These are phyloP conservation scores for Starmerella ratchasimensis DNA, from an alignment of 805 yeast species.

Conservation along the genomic window DNA sequence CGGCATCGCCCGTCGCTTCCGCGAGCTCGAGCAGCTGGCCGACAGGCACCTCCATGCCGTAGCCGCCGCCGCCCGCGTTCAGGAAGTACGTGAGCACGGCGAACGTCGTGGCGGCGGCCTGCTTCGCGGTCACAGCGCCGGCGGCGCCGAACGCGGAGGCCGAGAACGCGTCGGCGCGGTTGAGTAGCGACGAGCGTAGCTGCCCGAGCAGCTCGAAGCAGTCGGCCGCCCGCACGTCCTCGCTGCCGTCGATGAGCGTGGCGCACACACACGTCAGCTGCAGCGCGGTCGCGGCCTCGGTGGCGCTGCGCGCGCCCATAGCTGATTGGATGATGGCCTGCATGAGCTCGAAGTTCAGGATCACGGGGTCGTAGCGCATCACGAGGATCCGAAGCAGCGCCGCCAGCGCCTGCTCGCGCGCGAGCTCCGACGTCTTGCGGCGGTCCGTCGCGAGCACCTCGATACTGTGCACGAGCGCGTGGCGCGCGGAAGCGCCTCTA, in stretches of 20 bases:
- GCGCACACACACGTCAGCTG: constrained; percentile 23
- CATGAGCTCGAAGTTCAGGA: constrained; percentile 17
- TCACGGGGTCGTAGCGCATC: constrained; percentile 24
- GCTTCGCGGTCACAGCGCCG: constrained; percentile 4
- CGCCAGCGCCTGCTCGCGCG: constrained; percentile 25
- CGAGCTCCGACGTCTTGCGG: constrained; percentile 23
- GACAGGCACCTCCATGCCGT: constrained; percentile 22
- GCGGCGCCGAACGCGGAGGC: constrained; percentile 1
- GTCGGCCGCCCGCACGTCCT: constrained; percentile 13
- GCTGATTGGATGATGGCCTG: constrained; percentile 19
- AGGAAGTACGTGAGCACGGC: constrained; percentile 23
- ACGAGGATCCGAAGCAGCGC: constrained; percentile 21
- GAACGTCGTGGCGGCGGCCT: constrained; percentile 21
- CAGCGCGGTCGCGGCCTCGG: constrained; percentile 23
- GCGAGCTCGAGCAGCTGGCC: constrained; percentile 22
- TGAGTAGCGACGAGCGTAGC: constrained; percentile 10
- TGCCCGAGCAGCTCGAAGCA: constrained; percentile 15
- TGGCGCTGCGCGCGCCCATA: constrained; percentile 21
- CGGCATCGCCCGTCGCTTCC: constrained; percentile 16
- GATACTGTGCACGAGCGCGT: constrained; percentile 17
- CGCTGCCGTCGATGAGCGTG: constrained; percentile 20
- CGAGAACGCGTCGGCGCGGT: too few relatives aligned
- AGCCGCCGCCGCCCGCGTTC: constrained; percentile 27
- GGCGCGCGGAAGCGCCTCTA: constrained; percentile 1
- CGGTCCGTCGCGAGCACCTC: constrained; percentile 24